A percentile compares a stretch with the other conserved stretches of the same genome.
Evolutionary conservation across 164 flowering plant species (phyloP).

Genomic region (Macadamia tetraphylla): DNA sequence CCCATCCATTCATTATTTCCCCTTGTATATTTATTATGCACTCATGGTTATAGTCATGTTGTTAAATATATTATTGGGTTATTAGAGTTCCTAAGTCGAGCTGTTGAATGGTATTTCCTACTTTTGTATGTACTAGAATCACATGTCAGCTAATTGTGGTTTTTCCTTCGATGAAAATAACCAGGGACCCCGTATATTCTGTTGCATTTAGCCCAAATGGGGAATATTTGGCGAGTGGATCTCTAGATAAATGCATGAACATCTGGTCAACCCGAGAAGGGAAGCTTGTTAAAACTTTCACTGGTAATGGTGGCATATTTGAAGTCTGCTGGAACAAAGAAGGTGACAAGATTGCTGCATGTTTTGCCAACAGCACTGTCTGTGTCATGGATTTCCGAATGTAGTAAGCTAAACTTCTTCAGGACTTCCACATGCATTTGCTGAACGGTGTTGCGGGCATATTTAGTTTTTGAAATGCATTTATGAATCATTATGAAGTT

Average conservation of each 20-base stretch:
- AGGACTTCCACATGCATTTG: not conserved
- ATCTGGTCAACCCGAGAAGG: slow-evolving; percentile 87
- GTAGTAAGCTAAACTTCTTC: slow-evolving; percentile 21
- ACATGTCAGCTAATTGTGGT: too few relatives aligned
- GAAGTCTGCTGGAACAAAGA: slow-evolving; percentile 97
- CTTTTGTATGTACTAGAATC: too few relatives aligned
- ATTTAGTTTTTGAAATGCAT: too few relatives aligned
- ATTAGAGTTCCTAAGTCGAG: not conserved
- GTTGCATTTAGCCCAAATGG: slow-evolving; percentile 94
- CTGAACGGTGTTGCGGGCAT: not conserved
- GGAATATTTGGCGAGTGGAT: slow-evolving; percentile 85
- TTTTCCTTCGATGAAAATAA: too few relatives aligned
- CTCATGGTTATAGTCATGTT: not conserved
- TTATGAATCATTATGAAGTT: not conserved
- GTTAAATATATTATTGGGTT: not conserved
- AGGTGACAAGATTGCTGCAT: slow-evolving; percentile 88
- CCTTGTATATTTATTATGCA: too few relatives aligned
- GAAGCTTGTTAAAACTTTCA: slow-evolving; percentile 76
- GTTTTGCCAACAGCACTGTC: slow-evolving; percentile 74
- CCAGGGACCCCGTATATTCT: slow-evolving; percentile 90
- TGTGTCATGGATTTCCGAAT: slow-evolving; percentile 85
- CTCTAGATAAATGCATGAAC: slow-evolving; percentile 71
- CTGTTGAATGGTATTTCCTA: too few relatives aligned
- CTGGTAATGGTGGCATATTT: slow-evolving; percentile 81
- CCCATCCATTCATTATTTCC: too few relatives aligned